Percentiles rank a stretch among this genome's conserved stretches.
These are phyloP conservation scores for Pseudogymnoascus sp. DNA, from an alignment of 2,329 filamentous ascomycete species.

Conservation along the genomic window DNA sequence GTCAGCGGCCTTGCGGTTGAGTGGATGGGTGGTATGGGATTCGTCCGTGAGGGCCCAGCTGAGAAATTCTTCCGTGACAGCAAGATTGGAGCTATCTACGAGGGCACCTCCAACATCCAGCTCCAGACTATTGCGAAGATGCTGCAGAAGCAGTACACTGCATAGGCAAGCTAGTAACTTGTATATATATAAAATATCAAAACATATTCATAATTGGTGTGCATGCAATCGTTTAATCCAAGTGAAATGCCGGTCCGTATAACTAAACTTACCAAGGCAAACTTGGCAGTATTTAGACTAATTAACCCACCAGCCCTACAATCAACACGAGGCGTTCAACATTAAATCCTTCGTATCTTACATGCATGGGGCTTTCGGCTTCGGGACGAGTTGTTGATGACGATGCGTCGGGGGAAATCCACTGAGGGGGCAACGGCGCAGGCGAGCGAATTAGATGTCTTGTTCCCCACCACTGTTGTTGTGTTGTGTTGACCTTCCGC, in stretches of 20 bases:
- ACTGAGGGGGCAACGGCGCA: not conserved
- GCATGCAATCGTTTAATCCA: not conserved
- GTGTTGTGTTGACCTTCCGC: slow-evolving; percentile 9
- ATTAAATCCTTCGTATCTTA: slow-evolving; percentile 6
- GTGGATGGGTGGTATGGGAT: slow-evolving; percentile 99
- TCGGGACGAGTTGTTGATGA: not conserved
- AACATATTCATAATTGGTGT: not conserved
- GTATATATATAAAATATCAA: slow-evolving; percentile 1
- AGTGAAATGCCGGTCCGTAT: not conserved
- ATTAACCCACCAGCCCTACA: not conserved
- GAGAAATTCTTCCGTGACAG: slow-evolving; percentile 98
- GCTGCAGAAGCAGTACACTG: slow-evolving; percentile 60
- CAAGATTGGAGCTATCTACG: slow-evolving; percentile 98
- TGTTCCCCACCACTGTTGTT: slow-evolving; percentile 10
- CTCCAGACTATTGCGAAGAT: slow-evolving; percentile 62
- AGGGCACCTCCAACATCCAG: slow-evolving; percentile 77
- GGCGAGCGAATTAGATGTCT: slow-evolving; percentile 3
- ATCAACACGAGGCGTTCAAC: not conserved
- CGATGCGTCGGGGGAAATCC: slow-evolving; percentile 1
- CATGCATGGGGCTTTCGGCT: not conserved
- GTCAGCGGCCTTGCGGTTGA: slow-evolving; percentile 83
- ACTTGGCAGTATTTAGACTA: not conserved
- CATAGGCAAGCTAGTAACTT: slow-evolving; percentile 28
- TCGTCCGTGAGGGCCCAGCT: slow-evolving; percentile 88
- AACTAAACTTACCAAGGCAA: slow-evolving; percentile 1